Conservation (phyloP, 2,329 filamentous ascomycete genomes). For the Nothomitra cinnamomea region DNA sequence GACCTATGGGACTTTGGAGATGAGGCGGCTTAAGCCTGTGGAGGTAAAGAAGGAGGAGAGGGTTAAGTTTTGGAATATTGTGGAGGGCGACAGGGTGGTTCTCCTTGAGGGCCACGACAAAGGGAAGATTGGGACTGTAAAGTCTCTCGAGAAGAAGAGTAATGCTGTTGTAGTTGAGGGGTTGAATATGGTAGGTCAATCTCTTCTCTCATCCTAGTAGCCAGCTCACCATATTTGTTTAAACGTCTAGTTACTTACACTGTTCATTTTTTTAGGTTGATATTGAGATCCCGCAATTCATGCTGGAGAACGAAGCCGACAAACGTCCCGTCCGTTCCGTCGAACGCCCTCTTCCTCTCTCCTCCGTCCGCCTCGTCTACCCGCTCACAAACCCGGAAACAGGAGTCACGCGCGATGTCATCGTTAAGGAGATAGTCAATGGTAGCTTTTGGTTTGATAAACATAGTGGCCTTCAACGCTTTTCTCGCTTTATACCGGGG, state of each 20-base stretch:
- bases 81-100: constrained; percentile 61
- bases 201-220: constrained; percentile 2
- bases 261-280: constrained; percentile 20
- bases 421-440: constrained; percentile 54
- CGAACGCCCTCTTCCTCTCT: constrained; percentile 45
- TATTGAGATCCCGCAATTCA: constrained; percentile 24
- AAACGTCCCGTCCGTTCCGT: constrained; percentile 28
- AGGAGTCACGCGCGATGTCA: constrained; percentile 50
- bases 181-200: constrained; percentile 22
- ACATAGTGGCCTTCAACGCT: constrained; percentile 28
- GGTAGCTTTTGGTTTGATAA: constrained; percentile 34
- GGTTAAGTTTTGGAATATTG: constrained; percentile 41
- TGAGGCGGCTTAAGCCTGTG: constrained; percentile 20
- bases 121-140: constrained; percentile 67
- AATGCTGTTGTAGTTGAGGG: constrained; percentile 21
- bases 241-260: not conserved
- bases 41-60: constrained; percentile 28
- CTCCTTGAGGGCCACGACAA: constrained; percentile 61
- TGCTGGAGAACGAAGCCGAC: constrained; percentile 22
- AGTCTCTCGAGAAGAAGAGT: constrained; percentile 27
- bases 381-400: constrained; percentile 51
- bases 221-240: not conserved
- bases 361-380: constrained; percentile 65
- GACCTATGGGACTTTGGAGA: constrained; percentile 39
- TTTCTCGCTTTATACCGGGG: constrained; percentile 47